Conservation (phyloP, 352 stramenopile genomes). For the Globisporangium ultimum region DNA sequence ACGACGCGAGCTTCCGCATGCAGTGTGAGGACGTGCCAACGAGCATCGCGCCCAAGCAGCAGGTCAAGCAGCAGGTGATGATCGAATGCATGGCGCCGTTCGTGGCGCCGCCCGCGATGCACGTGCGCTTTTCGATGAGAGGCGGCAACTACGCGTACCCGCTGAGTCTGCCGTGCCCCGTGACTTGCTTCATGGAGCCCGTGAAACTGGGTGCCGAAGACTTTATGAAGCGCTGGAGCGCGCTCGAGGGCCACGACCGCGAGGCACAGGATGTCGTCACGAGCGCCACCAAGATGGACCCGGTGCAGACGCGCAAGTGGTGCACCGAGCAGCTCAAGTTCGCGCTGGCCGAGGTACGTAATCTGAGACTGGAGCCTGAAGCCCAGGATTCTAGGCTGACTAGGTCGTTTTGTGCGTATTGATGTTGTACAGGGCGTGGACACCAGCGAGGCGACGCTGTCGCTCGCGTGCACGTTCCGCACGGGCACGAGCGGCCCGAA, state of each 20-base stretch:
- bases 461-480: slow-evolving; percentile 87
- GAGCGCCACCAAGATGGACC: slow-evolving; percentile 77
- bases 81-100: slow-evolving; percentile 93
- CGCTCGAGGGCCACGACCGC: slow-evolving; percentile 87
- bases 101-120: slow-evolving; percentile 81
- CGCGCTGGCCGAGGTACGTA: slow-evolving; percentile 68
- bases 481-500: slow-evolving; percentile 86
- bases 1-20: slow-evolving; percentile 34
- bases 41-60: slow-evolving; percentile 83
- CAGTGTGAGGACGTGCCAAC: slow-evolving; percentile 69
- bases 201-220: slow-evolving; percentile 87
- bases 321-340: slow-evolving; percentile 90
- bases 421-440: slow-evolving; percentile 34
- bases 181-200: slow-evolving; percentile 91
- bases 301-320: slow-evolving; percentile 77
- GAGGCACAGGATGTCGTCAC: slow-evolving; percentile 92
- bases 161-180: slow-evolving; percentile 82
- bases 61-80: slow-evolving; percentile 91
- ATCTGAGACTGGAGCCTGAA: background rate
- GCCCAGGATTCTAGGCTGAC: background rate
- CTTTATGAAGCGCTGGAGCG: slow-evolving; percentile 92
- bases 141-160: slow-evolving; percentile 68
- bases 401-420: background rate
- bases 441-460: slow-evolving; percentile 85
- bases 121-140: slow-evolving; percentile 81